Conservation (phyloP, 2,329 filamentous ascomycete species). For the Microthyrium microscopicum region DNA sequence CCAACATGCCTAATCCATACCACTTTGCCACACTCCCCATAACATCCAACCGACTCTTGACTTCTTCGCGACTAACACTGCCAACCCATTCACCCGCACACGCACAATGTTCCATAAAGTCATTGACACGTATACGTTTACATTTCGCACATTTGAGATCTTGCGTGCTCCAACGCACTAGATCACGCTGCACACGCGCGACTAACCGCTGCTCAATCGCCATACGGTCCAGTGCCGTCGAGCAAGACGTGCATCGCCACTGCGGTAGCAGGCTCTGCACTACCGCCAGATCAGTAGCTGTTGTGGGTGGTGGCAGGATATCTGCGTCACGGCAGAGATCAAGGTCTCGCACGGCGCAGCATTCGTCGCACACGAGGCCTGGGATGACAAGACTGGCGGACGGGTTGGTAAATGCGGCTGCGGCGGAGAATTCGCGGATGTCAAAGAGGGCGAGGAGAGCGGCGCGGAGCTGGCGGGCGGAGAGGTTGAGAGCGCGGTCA, state of each 20-base stretch:
- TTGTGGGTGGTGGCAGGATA: conserved; percentile 40
- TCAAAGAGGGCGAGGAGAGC: conserved; percentile 84
- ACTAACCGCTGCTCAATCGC: conserved; percentile 73
- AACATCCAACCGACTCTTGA: conserved; percentile 49
- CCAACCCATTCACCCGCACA: conserved; percentile 77
- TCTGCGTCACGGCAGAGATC: conserved; percentile 86
- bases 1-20: conserved; percentile 70
- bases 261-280: conserved; percentile 21
- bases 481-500: conserved; percentile 77
- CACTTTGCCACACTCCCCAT: conserved; percentile 59
- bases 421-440: conserved; percentile 78
- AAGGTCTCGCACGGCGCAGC: conserved; percentile 73
- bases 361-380: conserved; percentile 75
- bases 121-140: conserved; percentile 53
- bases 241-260: conserved; percentile 68
- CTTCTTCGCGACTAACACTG: conserved; percentile 45
- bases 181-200: conserved; percentile 53
- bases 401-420: conserved; percentile 79
- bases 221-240: conserved; percentile 58
- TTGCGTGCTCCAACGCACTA: conserved; percentile 73
- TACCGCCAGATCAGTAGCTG: conserved; percentile 9
- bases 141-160: conserved; percentile 75
- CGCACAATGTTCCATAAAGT: conserved; percentile 92
- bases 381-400: conserved; percentile 52
- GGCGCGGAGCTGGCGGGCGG: conserved; percentile 74